Evolutionary conservation across 139 green algal genomes (phyloP).

Genomic region (Nannochloris sp.): DNA sequence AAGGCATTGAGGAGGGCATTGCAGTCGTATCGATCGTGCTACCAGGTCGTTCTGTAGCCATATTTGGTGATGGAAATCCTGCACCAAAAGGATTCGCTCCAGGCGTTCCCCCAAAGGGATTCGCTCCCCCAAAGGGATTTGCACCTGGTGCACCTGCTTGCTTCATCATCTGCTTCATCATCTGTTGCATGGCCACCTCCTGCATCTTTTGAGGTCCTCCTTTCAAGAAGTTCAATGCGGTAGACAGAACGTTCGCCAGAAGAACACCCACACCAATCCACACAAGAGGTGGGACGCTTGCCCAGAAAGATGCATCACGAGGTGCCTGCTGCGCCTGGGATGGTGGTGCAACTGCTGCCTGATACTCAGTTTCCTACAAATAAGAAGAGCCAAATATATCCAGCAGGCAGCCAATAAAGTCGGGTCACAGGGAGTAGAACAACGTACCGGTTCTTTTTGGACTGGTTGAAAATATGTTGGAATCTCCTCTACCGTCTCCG

Average conservation of each 20-base stretch:
- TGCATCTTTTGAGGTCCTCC: conserved; percentile 31
- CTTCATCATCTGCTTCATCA: conserved; percentile 44
- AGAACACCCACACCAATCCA: conserved; percentile 27
- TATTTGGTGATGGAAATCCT: not conserved
- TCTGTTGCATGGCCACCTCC: conserved; percentile 24
- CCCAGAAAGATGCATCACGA: conserved; percentile 14
- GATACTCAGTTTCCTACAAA: too few species aligned
- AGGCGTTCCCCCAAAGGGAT: not conserved
- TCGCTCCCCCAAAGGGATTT: conserved; percentile 12
- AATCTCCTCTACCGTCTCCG: not conserved
- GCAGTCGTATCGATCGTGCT: conserved; percentile 2
- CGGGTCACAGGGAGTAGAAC: not conserved
- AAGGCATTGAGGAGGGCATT: conserved; percentile 1
- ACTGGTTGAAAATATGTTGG: conserved; percentile 20
- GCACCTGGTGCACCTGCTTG: conserved; percentile 16
- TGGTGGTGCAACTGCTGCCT: too few species aligned
- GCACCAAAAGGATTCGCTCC: conserved; percentile 17
- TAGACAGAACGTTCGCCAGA: conserved; percentile 13
- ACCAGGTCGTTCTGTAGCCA: not conserved
- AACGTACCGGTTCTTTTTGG: not conserved
- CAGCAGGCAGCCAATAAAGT: not conserved
- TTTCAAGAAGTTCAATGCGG: conserved; percentile 17
- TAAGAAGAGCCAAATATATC: not conserved
- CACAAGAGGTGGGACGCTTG: conserved; percentile 19
- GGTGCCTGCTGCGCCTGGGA: not conserved